These are phyloP conservation scores for Firmiana major DNA, from an alignment of 345 rosid genomes.

Conservation along the genomic window DNA sequence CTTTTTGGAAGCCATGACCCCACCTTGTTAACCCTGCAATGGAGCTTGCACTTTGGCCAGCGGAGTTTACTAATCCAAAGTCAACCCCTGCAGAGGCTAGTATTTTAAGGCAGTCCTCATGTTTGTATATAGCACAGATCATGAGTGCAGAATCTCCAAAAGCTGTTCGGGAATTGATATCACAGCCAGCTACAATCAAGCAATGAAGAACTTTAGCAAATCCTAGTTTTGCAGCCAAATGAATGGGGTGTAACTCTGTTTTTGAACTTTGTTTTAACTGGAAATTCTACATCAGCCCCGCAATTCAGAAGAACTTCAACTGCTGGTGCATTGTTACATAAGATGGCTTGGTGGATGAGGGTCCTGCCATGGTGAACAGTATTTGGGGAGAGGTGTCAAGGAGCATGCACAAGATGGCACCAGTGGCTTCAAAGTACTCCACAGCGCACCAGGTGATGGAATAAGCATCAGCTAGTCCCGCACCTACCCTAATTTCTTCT, in stretches of 20 bases:
- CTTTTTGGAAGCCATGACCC: constrained; percentile 43
- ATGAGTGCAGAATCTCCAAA: constrained; percentile 57
- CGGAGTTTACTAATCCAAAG: constrained; percentile 39
- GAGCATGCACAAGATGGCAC: constrained; percentile 48
- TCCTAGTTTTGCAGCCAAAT: constrained; percentile 51
- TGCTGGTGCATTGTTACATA: constrained; percentile 53
- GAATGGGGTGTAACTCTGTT: constrained; percentile 39
- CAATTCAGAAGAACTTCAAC: constrained; percentile 37
- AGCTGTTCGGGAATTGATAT: constrained; percentile 45
- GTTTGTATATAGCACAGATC: constrained; percentile 47
- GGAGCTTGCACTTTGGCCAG: constrained; percentile 37
- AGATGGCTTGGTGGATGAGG: constrained; percentile 58
- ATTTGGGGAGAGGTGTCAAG: constrained; percentile 28
- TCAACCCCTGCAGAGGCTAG: constrained; percentile 52
- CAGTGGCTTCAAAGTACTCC: constrained; percentile 58
- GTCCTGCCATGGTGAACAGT: constrained; percentile 47
- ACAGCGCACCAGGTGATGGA: constrained; percentile 55
- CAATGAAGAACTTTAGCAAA: constrained; percentile 30
- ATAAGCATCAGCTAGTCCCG: constrained; percentile 58
- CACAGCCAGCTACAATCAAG: constrained; percentile 36
- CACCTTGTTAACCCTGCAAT: constrained; percentile 36
- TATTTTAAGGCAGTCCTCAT: constrained; percentile 37
- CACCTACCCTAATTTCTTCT: constrained; percentile 69
- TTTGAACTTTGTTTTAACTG: constrained; percentile 29
- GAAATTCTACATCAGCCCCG: constrained; percentile 42